Conservation (phyloP, 2,329 filamentous ascomycete species). For the Stachybotrys elegans region DNA sequence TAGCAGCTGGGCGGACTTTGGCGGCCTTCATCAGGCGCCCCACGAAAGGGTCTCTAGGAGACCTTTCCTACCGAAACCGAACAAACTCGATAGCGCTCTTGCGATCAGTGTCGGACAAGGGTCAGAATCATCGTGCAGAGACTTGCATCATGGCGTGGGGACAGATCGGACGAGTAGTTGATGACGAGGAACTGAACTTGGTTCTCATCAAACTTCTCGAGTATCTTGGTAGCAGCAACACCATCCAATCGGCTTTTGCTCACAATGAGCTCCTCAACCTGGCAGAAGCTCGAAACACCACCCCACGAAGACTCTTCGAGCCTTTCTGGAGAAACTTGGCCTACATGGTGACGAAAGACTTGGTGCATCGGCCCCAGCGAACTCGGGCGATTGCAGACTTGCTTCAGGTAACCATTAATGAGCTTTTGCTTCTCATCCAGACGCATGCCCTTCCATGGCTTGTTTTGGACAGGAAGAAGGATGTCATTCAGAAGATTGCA, state of each 20-base stretch:
- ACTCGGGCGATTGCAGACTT: conserved; percentile 76
- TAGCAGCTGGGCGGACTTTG: conserved; percentile 69
- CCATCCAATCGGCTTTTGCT: conserved; percentile 72
- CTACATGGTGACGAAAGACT: conserved; percentile 75
- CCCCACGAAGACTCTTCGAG: conserved; percentile 65
- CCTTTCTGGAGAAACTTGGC: conserved; percentile 89
- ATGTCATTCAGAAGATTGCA: conserved; percentile 77
- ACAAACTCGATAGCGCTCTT: conserved; percentile 66
- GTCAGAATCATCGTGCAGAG: conserved; percentile 66
- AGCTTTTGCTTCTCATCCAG: conserved; percentile 73
- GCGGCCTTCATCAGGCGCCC: conserved; percentile 54
- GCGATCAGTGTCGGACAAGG: conserved; percentile 65
- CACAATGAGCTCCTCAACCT: conserved; percentile 77
- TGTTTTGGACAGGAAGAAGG: conserved; percentile 70
- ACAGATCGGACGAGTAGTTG: conserved; percentile 71
- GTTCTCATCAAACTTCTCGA: conserved; percentile 79
- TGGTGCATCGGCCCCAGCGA: conserved; percentile 76
- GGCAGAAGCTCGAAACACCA: conserved; percentile 58
- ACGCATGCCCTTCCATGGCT: conserved; percentile 80
- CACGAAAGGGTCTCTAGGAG: conserved; percentile 13
- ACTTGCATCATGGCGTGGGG: conserved; percentile 82
- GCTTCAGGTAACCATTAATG: conserved; percentile 67
- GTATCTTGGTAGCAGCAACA: conserved; percentile 79
- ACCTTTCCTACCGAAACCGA: conserved; percentile 42
- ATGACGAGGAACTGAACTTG: conserved; percentile 80